These are phyloP conservation scores for Rhizopus sp. DNA, from an alignment of 371 early-diverging fungal genomes.

Conservation along the genomic window DNA sequence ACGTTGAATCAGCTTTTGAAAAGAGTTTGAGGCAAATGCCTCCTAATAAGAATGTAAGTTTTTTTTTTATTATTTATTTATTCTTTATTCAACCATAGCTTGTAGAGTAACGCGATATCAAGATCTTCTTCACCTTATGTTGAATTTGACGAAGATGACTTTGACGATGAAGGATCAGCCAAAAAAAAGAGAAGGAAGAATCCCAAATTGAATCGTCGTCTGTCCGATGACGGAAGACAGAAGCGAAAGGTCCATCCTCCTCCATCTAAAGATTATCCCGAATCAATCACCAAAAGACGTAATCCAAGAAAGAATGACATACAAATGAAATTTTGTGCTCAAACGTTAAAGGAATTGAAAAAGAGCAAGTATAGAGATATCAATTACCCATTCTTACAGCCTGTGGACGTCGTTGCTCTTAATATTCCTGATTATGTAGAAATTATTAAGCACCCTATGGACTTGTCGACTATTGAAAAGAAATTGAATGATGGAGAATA, in stretches of 20 bases:
- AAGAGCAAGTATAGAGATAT: conserved; percentile 74
- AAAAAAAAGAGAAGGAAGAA: conserved; percentile 16
- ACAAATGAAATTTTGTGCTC: conserved; percentile 71
- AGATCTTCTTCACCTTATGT: conserved; percentile 22
- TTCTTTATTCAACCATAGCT: conserved; percentile 7
- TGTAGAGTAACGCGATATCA: conserved; percentile 9
- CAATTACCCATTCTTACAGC: conserved; percentile 81
- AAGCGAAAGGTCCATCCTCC: conserved; percentile 77
- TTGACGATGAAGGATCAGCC: conserved; percentile 12
- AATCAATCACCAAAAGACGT: conserved; percentile 42
- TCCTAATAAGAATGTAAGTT: conserved; percentile 36
- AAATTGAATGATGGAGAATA: conserved; percentile 85
- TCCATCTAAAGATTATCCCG: conserved; percentile 57
- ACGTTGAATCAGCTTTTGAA: conserved; percentile 74
- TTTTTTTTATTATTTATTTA: neutral
- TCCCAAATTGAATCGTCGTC: conserved; percentile 18
- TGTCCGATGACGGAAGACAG: conserved; percentile 61
- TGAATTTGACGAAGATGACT: conserved; percentile 19
- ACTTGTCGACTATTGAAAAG: conserved; percentile 88
- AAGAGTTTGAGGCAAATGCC: conserved; percentile 75
- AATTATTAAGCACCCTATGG: conserved; percentile 98
- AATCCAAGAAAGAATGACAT: conserved; percentile 60
- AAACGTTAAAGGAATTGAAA: conserved; percentile 75
- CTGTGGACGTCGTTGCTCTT: conserved; percentile 92
- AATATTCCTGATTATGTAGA: conserved; percentile 94